These are phyloP conservation scores for Cochlearia excelsa DNA, from an alignment of 345 rosid species.

Conservation along the genomic window DNA sequence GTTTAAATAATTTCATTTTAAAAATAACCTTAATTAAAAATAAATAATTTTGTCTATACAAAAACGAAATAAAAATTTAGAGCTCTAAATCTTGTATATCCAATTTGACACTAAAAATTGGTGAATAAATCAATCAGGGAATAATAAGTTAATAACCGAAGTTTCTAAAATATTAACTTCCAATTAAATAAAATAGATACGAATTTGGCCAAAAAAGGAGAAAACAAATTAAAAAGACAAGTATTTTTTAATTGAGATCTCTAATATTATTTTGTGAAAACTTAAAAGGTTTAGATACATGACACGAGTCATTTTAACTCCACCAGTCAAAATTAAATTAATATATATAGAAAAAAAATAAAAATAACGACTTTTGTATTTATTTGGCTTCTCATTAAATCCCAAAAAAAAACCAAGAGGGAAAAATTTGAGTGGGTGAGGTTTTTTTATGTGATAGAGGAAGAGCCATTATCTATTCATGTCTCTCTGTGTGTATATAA, in stretches of 20 bases:
- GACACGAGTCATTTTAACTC: conserved; percentile 17
- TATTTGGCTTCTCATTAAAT: conserved; percentile 20
- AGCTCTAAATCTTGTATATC: neutral
- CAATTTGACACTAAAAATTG: neutral
- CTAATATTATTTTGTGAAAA: neutral
- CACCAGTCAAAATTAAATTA: conserved; percentile 12
- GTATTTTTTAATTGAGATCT: neutral
- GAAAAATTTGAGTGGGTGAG: conserved; percentile 38
- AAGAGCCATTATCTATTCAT: conserved; percentile 23
- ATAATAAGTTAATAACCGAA: neutral
- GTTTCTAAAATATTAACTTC: neutral
- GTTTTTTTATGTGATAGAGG: conserved; percentile 22
- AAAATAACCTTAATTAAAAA: too few relatives aligned
- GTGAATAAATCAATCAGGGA: neutral
- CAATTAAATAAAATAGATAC: neutral
- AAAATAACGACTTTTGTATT: conserved; percentile 30
- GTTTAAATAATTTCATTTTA: too few relatives aligned
- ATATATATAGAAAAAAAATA: neutral
- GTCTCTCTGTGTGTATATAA: conserved; percentile 10
- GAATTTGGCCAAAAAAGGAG: conserved; percentile 5
- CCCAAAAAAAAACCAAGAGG: neutral
- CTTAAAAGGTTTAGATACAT: neutral
- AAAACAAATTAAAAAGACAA: conserved; percentile 16
- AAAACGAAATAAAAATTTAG: neutral
- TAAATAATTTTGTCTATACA: neutral